Evolutionary conservation across 441 rosid genomes (phyloP), one percentile per base, ranked within the genome.

Genomic region (Gossypium schwendimanii): DNA sequence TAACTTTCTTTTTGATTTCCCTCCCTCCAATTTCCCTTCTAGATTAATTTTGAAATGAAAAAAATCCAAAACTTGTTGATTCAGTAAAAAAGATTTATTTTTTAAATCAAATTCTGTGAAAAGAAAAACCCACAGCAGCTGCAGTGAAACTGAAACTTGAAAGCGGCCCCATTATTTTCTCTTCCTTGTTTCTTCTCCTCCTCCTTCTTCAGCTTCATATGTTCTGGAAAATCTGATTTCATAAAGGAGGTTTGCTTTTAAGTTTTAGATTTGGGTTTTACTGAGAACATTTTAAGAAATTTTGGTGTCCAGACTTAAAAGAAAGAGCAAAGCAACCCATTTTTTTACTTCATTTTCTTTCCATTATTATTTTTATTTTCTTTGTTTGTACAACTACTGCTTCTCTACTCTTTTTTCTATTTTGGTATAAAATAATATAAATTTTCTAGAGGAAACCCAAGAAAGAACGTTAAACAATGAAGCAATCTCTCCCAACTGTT

Each of bases 141-240:
- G 31, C 62, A 23, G 65, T 36, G 73, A 60, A 71, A 47, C 31
- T 7, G 64, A 60, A 71, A 71, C 47, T 10, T 54, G 76, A 63
- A 73, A 72, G 75, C 75, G 50, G 52, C 53, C 50, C 21, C 24
- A 55, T 63, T 52, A 49, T 49, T 67, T 62, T 10, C 67, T 3
- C 39, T 45, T 6, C 17, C 65, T n/a, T 31, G 44, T 24, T 14
- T 47, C 20, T 47, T 63, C 60, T 18, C 10, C 18, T 15, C 18
- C 61, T 39, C 8, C 12, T 9, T n/a, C 18, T 15, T 49, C 69
- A 12, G 45, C 20, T 2, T 49, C 28, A 8, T n/a, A 41, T 3
- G 41, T 39, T 45, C 65, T 58, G 65, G 21, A 6, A 26, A 23
- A 47, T 66, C 57, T 47, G 3, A 3, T 67, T 28, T 67, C 9